Evolutionary conservation across 2,329 filamentous ascomycete genomes (phyloP), one percentile per base, ranked within the genome.

Genomic region (Tolypocladium endophyticum): DNA sequence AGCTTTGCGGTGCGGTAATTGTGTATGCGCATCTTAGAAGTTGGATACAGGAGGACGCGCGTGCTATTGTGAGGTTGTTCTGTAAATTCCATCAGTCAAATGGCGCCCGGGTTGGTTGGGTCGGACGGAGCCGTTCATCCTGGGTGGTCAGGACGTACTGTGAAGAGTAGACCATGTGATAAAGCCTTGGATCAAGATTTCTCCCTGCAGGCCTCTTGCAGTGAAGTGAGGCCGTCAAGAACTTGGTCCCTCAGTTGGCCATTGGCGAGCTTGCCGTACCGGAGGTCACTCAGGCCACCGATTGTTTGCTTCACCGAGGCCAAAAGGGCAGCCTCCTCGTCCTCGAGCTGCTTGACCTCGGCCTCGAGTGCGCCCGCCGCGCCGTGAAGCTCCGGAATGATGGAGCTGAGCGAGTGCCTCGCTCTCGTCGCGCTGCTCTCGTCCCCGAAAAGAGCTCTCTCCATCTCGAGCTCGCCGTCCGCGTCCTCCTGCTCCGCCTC

Each of bases 221-320:
- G 66, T 39, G 68, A 67, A 20, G 66, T 66, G n/a, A 94, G 75
- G 7, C 87, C 87, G 55, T 87, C 82, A 23, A 91, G 75, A 36
- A 90, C 82, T 64, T 92, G 87, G 55, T 84, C 80, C 33, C 79
- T 79, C 38, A 92, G 74, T 61, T 84, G 79, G 28, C 79, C 72
- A 63, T 89, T 88, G 41, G 83, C 80, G 60, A 94, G 81, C 59
- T 86, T 86, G 43, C 92, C 91, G 68, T 94, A 93, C 54, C 89
- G 85, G 59, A 96, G 78, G 72, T 95, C 90, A 72, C 90, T 95
- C 70, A 96, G 76, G 55, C 83, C 84, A 38, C 87, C 87, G 20
- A 94, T 81, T 0, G 81, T 87, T 59, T 84, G 80, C 64, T 81
- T 80, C 57, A 94, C 81, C 14, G 84, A 81, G 4, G 81, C 77